Percentiles rank a stretch among this genome's conserved stretches.
Evolutionary conservation across 2,329 filamentous ascomycete species (phyloP).

Genomic region (Phaeosphaeria sp.): DNA sequence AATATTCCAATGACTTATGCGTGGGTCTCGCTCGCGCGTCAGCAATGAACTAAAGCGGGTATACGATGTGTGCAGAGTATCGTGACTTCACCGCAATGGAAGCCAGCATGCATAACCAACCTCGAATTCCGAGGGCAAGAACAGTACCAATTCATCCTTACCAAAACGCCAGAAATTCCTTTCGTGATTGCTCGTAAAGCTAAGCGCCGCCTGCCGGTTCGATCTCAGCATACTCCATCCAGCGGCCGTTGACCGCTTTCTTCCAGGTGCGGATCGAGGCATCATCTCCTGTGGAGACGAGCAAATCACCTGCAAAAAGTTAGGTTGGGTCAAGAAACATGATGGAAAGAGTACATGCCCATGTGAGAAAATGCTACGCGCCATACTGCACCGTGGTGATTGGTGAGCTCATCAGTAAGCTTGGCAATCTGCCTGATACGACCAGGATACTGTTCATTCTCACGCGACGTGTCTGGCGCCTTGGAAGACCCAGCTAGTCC

Average conservation of each 20-base stretch:
- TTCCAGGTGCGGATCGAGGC: slow-evolving; percentile 63
- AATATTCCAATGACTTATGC: neutral
- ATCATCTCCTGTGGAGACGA: slow-evolving; percentile 79
- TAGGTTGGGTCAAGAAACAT: slow-evolving; percentile 3
- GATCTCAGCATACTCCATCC: slow-evolving; percentile 58
- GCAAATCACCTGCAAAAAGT: slow-evolving; percentile 68
- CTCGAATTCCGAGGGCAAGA: slow-evolving; percentile 11
- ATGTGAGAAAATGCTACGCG: slow-evolving; percentile 69
- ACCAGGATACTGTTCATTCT: slow-evolving; percentile 65
- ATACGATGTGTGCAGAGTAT: slow-evolving; percentile 24
- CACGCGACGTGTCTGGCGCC: slow-evolving; percentile 56
- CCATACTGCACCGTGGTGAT: slow-evolving; percentile 76
- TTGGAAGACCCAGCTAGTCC: slow-evolving; percentile 56
- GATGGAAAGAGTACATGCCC: slow-evolving; percentile 39
- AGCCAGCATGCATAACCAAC: slow-evolving; percentile 17
- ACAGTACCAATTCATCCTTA: slow-evolving; percentile 3
- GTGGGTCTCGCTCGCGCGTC: neutral
- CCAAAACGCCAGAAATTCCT: slow-evolving; percentile 17
- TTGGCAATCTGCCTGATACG: slow-evolving; percentile 69
- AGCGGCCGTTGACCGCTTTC: slow-evolving; percentile 55
- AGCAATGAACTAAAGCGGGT: slow-evolving; percentile 20
- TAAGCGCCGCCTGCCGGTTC: slow-evolving; percentile 46
- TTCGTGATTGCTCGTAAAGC: slow-evolving; percentile 2
- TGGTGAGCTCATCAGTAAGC: slow-evolving; percentile 71
- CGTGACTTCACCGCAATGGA: slow-evolving; percentile 21